Evolutionary conservation across 1,284 basidiomycete genomes (phyloP), one percentile per base, ranked within the genome.

Genomic region (Malassezia cuniculi): DNA sequence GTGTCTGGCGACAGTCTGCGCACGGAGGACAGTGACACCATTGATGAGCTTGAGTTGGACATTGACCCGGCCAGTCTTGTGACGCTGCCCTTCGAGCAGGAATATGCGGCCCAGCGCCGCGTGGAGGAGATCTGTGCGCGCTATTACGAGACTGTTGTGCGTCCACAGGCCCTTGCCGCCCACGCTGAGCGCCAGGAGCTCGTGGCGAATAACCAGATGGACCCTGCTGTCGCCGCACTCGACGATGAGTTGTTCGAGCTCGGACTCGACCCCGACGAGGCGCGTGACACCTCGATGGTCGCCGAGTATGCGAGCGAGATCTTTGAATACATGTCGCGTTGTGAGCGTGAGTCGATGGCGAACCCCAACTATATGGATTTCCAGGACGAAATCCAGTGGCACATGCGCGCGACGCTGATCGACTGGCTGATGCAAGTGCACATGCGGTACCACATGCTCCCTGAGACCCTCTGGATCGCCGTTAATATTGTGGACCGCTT

Each of bases 271-370:
- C 54, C 58, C 1, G 63, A 65, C 17, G 87, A 94, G 62, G 75
- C 80, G 61, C 79, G 78, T 54, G 93, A 99, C 70, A 82, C 82
- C 18, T 86, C 85, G 8, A 94, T 99, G 90, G 87, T 93, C 16
- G 86, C 87, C 31, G 93, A 99, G 69, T 99, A 99, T 66, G 77
- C 87, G 18, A 84, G 89, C 20, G 90, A 97, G 47, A 97, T 99
- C 65, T 97, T 97, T 61, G 75, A 77, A 47, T 95, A 97, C 71
- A 97, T 99, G 93, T 74, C 33, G 8, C 20, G 50, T 19, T 55
- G 54, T 15, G 59, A 90, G 82, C 77, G 80, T 50, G 74, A 78
- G 34, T 78, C 81, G 57, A 89, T 99, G 86, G 83, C 93, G 26
- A 82, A 80, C 55, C 78, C 86, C 2, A 77, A 85, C 58, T 99